These are phyloP conservation scores for Peronosclerospora sorghi DNA, from an alignment of 352 stramenopile genomes.

Conservation along the genomic window DNA sequence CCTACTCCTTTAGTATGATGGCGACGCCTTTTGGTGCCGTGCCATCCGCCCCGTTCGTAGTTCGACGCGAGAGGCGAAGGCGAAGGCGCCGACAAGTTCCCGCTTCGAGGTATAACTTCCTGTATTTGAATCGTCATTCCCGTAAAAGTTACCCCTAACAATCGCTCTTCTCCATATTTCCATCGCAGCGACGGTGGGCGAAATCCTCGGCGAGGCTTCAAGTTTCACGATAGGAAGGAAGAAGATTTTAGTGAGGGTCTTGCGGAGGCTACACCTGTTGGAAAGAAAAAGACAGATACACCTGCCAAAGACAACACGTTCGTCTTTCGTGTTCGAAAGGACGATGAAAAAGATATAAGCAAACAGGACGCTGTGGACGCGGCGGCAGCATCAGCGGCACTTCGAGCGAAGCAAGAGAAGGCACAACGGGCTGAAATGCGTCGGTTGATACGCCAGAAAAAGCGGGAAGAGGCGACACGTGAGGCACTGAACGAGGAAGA, in stretches of 20 bases:
- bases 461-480: slow-evolving; percentile 33
- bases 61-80: slow-evolving; percentile 46
- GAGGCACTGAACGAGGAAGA: slow-evolving; percentile 30
- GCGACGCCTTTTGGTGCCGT: slow-evolving; percentile 16
- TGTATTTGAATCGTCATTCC: background rate
- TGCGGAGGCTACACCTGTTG: slow-evolving; percentile 22
- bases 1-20: slow-evolving; percentile 12
- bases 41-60: slow-evolving; percentile 39
- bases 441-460: slow-evolving; percentile 28
- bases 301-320: slow-evolving; percentile 29
- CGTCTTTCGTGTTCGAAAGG: slow-evolving; percentile 42
- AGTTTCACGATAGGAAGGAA: slow-evolving; percentile 35
- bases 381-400: slow-evolving; percentile 27
- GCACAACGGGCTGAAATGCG: slow-evolving; percentile 31
- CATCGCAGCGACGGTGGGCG: slow-evolving; percentile 5
- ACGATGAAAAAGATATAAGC: slow-evolving; percentile 15
- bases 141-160: background rate
- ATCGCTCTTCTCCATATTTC: slow-evolving; percentile 1
- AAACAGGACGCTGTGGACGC: slow-evolving; percentile 26
- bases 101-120: slow-evolving; percentile 17
- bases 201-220: slow-evolving; percentile 39
- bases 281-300: slow-evolving; percentile 6
- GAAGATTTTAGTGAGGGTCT: slow-evolving; percentile 4
- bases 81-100: slow-evolving; percentile 27
- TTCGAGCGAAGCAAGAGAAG: slow-evolving; percentile 42